Evolutionary conservation across 495 filamentous ascomycete genomes (phyloP), one percentile per base, ranked within the genome.

Genomic region (Letharia columbiana): DNA sequence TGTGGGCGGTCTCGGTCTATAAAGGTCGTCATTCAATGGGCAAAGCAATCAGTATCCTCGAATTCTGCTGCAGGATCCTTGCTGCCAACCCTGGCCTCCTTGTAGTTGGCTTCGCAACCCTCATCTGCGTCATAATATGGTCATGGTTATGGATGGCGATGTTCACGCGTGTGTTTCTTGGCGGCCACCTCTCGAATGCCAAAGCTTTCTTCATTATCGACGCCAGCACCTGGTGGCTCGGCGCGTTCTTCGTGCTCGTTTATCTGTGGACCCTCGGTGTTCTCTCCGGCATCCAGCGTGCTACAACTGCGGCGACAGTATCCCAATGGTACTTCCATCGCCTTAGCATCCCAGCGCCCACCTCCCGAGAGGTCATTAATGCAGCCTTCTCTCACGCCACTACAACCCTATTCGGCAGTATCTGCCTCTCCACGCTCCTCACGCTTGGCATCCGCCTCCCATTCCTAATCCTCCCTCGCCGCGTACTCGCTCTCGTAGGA

Each of bases 321-420:
- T 92, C 89, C 28, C 95, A 98, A 74, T 98, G 94, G 94, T 98
- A 98, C 74, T 98, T 98, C 76, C 93, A 98, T 76, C 90, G 94
- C 62, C 87, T 96, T 63, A 83, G 86, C 33, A 84, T 86, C 45
- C 91, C 94, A 15, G 81, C 88, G 28, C 84, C 90, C 13, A 84
- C 88, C 4, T 90, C 89, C 1, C 81, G 83, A 59, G 86, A 89
- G 61, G 86, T 98, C 60, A 90, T 97, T 52, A 82, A 84, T 62
- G 92, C 93, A 23, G 92, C 92, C 35, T 75, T 95, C 59, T 77
- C 77, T 13, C 94, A 98, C 76, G 86, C 91, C 18, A 78, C 84
- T 15, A 89, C 89, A 33, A 92, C 91, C 20, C 83, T 96, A n/a
- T 95, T 96, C 71, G 94, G 94, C 62, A 96, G 91, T 7, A 89